A percentile compares a stretch with the other conserved stretches of the same genome.
Evolutionary conservation across 2,329 filamentous ascomycete genomes (phyloP).

Genomic region (Fusarium pseudocircinatum): DNA sequence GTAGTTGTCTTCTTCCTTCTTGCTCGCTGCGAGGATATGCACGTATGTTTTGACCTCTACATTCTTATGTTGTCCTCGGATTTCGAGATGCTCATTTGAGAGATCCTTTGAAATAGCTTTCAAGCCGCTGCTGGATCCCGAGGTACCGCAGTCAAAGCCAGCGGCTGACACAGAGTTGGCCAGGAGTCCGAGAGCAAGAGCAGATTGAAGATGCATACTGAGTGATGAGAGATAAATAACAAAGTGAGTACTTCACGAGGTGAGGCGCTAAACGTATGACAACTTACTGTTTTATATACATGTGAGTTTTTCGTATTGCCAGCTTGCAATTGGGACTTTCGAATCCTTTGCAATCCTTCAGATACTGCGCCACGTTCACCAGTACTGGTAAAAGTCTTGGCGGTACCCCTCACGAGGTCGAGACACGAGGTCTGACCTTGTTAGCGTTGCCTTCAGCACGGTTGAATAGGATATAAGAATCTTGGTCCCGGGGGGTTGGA

Average conservation of each 20-base stretch:
- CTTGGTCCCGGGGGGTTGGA: rapidly evolving
- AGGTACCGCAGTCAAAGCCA: not conserved
- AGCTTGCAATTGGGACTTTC: rapidly evolving
- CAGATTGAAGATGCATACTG: slow-evolving; percentile 4
- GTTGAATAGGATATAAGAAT: not conserved
- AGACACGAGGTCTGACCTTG: not conserved
- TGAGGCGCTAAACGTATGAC: rapidly evolving
- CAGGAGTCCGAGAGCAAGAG: slow-evolving; percentile 1
- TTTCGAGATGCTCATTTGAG: not conserved
- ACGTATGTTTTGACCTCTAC: slow-evolving; percentile 22
- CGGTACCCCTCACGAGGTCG: not conserved
- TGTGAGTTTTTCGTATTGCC: not conserved
- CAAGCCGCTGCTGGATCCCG: not conserved
- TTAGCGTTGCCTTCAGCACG: not conserved
- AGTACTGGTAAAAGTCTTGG: not conserved
- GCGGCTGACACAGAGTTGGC: not conserved
- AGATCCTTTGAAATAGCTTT: not conserved
- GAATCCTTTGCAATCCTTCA: not conserved
- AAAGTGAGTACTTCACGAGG: rapidly evolving
- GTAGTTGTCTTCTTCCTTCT: slow-evolving; percentile 22
- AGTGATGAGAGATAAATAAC: not conserved
- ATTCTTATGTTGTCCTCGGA: not conserved
- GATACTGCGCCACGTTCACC: not conserved
- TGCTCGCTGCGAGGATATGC: slow-evolving; percentile 8
- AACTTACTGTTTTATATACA: not conserved